phyloP scores from a whole-genome alignment of 2,329 filamentous ascomycete genomes.

The Phialemoniopsis sp. region DNA sequence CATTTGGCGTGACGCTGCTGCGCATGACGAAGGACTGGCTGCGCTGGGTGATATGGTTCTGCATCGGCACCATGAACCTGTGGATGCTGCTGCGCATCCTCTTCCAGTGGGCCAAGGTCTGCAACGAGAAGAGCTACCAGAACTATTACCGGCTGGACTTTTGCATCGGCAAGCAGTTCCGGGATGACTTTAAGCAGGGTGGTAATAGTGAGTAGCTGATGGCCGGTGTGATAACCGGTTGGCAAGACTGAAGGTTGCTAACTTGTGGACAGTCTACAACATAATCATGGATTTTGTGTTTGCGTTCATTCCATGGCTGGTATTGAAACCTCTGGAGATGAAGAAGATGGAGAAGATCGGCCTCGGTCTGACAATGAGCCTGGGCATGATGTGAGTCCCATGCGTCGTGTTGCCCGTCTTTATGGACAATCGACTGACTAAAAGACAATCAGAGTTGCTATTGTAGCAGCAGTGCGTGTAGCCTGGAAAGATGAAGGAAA shows the following conservation, averaged over 20 bases:
- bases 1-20: conserved; percentile 29
- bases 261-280: neutral
- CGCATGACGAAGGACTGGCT: conserved; percentile 39
- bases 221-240: neutral
- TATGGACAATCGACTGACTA: neutral
- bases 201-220: conserved; percentile 36
- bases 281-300: conserved; percentile 46
- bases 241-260: neutral
- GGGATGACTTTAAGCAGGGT: conserved; percentile 41
- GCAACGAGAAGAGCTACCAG: conserved; percentile 33
- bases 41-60: conserved; percentile 39
- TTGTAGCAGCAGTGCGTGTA: conserved; percentile 41
- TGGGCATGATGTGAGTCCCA: conserved; percentile 36
- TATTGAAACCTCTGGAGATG: conserved; percentile 44
- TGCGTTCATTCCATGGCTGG: conserved; percentile 43
- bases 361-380: conserved; percentile 44
- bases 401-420: neutral
- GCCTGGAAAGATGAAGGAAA: conserved; percentile 45
- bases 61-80: conserved; percentile 41
- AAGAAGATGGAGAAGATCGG: conserved; percentile 42
- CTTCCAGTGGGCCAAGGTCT: conserved; percentile 45
- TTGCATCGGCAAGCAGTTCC: conserved; percentile 31
- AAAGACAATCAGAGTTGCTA: conserved; percentile 28
- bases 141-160: conserved; percentile 43
- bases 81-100: conserved; percentile 43